A percentile compares a stretch with the other conserved stretches of the same genome.
Evolutionary conservation across 176 grass and related monocot genomes (phyloP).

Genomic region (Neostapfia colusana): DNA sequence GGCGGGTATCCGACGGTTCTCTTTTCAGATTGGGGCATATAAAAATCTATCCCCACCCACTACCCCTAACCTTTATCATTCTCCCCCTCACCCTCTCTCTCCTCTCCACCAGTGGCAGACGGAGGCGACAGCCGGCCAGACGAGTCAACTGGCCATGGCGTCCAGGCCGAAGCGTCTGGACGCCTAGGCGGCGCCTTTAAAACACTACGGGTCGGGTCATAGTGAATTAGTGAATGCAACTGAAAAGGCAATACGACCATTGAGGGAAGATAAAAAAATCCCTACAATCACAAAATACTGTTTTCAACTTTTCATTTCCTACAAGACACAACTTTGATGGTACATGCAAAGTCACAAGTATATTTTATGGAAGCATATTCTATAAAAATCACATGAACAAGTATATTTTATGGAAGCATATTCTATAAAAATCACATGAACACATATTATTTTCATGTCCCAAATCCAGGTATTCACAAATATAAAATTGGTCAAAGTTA

Average conservation of each 20-base stretch:
- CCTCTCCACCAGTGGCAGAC: too few relatives aligned
- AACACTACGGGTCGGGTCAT: neutral
- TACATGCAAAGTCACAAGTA: neutral
- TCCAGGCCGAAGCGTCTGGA: too few relatives aligned
- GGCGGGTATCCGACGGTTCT: too few relatives aligned
- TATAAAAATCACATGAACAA: neutral
- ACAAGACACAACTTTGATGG: neutral
- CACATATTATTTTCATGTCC: neutral
- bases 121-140: too few relatives aligned
- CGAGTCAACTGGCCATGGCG: too few relatives aligned
- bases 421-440: neutral
- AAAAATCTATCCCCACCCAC: too few relatives aligned
- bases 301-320: conserved; percentile 7
- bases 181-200: too few relatives aligned
- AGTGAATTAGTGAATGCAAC: neutral
- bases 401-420: too few relatives aligned
- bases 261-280: neutral
- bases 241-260: neutral
- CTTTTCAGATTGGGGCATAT: too few relatives aligned
- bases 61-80: too few relatives aligned
- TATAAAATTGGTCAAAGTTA: neutral
- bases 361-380: neutral
- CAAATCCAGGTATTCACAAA: neutral
- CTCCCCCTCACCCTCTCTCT: too few relatives aligned
- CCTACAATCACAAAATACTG: neutral